phyloP scores from a whole-genome alignment of 176 grass and related monocot species.

The Oryza punctata region DNA sequence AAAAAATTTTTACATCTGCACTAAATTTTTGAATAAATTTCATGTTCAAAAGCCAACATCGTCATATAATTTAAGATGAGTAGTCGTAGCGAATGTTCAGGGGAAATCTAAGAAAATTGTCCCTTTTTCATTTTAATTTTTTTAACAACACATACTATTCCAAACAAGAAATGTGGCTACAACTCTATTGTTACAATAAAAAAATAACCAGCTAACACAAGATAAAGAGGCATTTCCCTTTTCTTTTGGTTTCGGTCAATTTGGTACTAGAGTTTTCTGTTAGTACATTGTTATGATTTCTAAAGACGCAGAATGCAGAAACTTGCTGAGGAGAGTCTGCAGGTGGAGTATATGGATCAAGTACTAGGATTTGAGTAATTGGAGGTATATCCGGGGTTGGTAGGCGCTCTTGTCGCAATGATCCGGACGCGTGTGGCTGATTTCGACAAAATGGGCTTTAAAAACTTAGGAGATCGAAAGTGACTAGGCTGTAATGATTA shows the following conservation, averaged over 20 bases:
- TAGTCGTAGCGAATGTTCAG: too few relatives aligned
- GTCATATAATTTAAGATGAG: too few relatives aligned
- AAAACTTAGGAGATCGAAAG: constrained; percentile 3
- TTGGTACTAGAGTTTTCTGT: background rate
- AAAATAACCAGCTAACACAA: background rate
- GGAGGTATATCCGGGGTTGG: background rate
- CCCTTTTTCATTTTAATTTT: too few relatives aligned
- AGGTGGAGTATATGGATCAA: background rate
- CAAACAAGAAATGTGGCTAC: too few relatives aligned
- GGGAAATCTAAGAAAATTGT: too few relatives aligned
- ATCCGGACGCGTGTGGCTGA: background rate
- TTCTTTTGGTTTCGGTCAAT: background rate
- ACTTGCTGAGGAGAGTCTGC: background rate
- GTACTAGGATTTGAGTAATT: background rate
- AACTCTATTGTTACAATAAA: background rate
- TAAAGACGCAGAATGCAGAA: background rate
- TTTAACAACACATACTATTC: too few relatives aligned
- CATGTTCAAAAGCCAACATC: too few relatives aligned
- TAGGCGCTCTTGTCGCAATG: background rate
- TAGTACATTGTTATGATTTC: background rate
- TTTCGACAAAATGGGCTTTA: background rate
- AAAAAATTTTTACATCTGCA: too few relatives aligned
- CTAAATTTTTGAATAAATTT: too few relatives aligned
- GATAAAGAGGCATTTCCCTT: background rate
- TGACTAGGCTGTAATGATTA: constrained; percentile 1